Evolutionary conservation across 495 filamentous ascomycete genomes (phyloP).

Genomic region (Aspergillus coremiiformis): DNA sequence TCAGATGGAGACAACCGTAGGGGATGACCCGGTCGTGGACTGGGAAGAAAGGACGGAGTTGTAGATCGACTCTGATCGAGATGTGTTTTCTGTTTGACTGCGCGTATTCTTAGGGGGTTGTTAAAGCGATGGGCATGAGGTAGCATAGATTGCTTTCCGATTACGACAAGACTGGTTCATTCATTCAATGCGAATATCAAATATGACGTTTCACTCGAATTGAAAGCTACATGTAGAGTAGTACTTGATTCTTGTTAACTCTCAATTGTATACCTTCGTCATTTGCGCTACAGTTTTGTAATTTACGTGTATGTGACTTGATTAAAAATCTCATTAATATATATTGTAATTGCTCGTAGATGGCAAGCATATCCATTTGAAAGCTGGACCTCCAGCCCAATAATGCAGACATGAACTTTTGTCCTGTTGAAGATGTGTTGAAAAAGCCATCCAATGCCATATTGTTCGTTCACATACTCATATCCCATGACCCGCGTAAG

Average conservation of each 20-base stretch:
- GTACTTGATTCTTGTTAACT: too few relatives aligned
- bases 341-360: slow-evolving; percentile 1
- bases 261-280: too few relatives aligned
- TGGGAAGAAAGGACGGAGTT: slow-evolving; percentile 11
- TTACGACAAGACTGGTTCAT: too few relatives aligned
- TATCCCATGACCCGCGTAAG: slow-evolving; percentile 38
- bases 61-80: neutral
- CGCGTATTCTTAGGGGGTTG: too few relatives aligned
- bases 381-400: neutral
- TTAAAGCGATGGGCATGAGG: too few relatives aligned
- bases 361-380: slow-evolving; percentile 1
- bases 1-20: neutral
- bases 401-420: slow-evolving; percentile 27
- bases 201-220: too few relatives aligned
- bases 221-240: too few relatives aligned
- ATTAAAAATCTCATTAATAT: slow-evolving; percentile 12
- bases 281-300: neutral
- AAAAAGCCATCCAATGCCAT: slow-evolving; percentile 30
- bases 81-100: too few relatives aligned
- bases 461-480: slow-evolving; percentile 33
- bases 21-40: slow-evolving; percentile 3
- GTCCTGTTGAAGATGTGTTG: slow-evolving; percentile 32
- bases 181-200: neutral
- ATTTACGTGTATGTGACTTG: neutral
- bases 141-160: too few relatives aligned